phyloP scores from a whole-genome alignment of 1,284 basidiomycete genomes.

The Puccinia horiana region DNA sequence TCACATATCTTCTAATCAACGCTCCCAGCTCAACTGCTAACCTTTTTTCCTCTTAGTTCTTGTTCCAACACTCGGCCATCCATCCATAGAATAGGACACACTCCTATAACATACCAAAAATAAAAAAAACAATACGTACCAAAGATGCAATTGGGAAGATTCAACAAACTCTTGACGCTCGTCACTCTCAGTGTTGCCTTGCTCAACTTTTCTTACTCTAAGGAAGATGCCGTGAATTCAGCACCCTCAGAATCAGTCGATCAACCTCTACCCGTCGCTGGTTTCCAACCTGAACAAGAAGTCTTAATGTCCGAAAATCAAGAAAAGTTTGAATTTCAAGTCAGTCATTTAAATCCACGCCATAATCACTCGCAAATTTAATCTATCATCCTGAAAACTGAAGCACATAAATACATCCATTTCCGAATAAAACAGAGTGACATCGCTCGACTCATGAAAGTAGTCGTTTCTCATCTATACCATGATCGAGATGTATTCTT shows the following conservation, averaged over 20 bases:
- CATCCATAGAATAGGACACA: neutral
- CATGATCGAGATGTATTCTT: slow-evolving; percentile 79
- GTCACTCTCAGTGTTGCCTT: slow-evolving; percentile 25
- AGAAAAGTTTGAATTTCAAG: slow-evolving; percentile 49
- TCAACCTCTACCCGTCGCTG: slow-evolving; percentile 25
- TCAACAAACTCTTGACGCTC: slow-evolving; percentile 23
- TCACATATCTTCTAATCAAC: no score
- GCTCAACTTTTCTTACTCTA: slow-evolving; percentile 19
- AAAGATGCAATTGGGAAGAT: slow-evolving; percentile 31
- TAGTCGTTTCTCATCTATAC: slow-evolving; percentile 71
- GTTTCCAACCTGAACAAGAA: slow-evolving; percentile 44
- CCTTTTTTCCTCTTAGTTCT: neutral
- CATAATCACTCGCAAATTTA: neutral
- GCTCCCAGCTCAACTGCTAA: neutral
- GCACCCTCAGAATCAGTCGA: neutral
- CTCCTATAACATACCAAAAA: neutral
- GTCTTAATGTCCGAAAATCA: slow-evolving; percentile 43
- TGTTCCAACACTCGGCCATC: neutral
- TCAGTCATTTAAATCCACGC: neutral
- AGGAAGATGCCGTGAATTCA: slow-evolving; percentile 5
- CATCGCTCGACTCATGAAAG: slow-evolving; percentile 82
- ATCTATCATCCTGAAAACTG: neutral
- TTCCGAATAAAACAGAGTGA: slow-evolving; percentile 70
- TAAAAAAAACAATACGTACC: no score
- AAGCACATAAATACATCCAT: neutral